Evolutionary conservation across 495 filamentous ascomycete species (phyloP), one percentile per base, ranked within the genome.

Genomic region (Penicillium manginii): DNA sequence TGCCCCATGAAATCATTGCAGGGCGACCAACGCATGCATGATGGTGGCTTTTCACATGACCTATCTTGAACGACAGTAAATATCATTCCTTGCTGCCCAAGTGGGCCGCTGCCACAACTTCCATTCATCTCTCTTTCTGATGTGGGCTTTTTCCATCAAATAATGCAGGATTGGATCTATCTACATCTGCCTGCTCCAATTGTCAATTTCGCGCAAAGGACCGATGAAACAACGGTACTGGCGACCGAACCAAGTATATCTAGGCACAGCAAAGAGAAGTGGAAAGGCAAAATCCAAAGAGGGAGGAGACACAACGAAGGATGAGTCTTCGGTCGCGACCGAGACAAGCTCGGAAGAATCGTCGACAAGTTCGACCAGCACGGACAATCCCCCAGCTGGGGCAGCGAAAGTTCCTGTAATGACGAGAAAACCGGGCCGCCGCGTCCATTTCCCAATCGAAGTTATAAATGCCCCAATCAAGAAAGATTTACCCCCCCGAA

Each of bases 61-160:
- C 45, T 26, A 26, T 47, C 45, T 15, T 14, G 45, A 47, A 47
- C 21, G 11, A 47, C 9, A 19, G 45, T 47, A 47, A 47, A 47
- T 47, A 47, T 47, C 45, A 47, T 26, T 7, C 26, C 26, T 47
- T 47, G 45, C 45, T 47, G 45, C 45, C 45, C 45, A 47, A 47
- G 45, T 47, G 45, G 45, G 45, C 45, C 45, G 45, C 45, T 14
- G 45, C 21, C 45, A 19, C 45, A 10, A 26, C 45, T 22, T 14
- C 21, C 22, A 22, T 47, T 29, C 45, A 47, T n/a, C 11, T 47
- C n/a, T 23, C 21, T n/a, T 45, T 47, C 45, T 26, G 45, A 26
- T 47, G 45, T 47, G 45, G 45, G n/a, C 21, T 43, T 47, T 21
- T 47, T 7, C 45, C 11, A 47, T 47, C 45, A 47, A 47, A 47